Conservation (phyloP, 2,329 filamentous ascomycete genomes). For the Xylariaceae sp. region DNA sequence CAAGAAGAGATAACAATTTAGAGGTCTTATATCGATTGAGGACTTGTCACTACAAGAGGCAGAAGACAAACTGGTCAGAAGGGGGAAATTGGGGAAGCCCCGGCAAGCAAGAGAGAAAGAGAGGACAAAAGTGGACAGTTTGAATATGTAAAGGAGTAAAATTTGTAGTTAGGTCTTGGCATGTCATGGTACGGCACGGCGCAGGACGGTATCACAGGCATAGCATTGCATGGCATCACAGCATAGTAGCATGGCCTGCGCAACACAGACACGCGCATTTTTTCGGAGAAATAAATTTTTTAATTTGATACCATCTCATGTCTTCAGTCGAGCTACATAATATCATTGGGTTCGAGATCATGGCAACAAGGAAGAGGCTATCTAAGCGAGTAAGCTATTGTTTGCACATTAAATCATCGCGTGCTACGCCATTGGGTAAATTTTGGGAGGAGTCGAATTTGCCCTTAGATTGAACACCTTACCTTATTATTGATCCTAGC, state of each 20-base stretch:
- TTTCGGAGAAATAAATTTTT: constrained; percentile 17
- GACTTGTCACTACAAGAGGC: not conserved
- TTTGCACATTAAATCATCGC: too few species aligned
- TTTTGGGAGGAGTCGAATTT: too few species aligned
- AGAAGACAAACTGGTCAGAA: not conserved
- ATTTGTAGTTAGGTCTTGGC: constrained; percentile 28
- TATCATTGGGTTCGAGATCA: not conserved
- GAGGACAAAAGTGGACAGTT: constrained; percentile 16
- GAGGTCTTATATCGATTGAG: not conserved
- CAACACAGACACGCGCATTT: constrained; percentile 11
- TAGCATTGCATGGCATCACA: constrained; percentile 25
- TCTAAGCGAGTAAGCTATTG: too few species aligned
- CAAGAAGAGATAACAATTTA: not conserved
- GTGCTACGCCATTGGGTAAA: too few species aligned
- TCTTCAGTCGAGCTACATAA: not conserved
- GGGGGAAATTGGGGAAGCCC: not conserved
- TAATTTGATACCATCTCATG: constrained; percentile 9
- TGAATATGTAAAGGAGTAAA: constrained; percentile 26
- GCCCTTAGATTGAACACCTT: too few species aligned
- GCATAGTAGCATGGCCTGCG: constrained; percentile 17
- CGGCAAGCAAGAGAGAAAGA: not conserved
- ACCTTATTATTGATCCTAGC: too few species aligned
- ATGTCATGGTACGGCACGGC: constrained; percentile 18
- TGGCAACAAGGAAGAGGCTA: not conserved
- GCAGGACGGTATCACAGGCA: constrained; percentile 18